These are phyloP conservation scores for Leccinum subtestaceum DNA, from an alignment of 768 basidiomycete species.

Conservation along the genomic window DNA sequence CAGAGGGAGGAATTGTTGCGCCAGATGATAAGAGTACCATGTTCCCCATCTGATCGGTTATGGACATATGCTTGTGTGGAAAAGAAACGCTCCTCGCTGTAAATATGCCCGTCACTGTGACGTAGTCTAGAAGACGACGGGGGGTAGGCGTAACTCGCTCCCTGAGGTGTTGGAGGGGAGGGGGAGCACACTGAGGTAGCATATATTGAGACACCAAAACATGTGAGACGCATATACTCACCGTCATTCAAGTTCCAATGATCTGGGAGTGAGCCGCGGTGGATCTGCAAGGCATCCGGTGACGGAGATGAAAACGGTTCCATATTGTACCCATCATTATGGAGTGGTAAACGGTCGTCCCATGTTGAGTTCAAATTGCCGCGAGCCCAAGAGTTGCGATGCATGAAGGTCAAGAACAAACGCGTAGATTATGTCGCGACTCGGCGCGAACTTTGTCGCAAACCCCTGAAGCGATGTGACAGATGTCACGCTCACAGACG, in stretches of 20 bases:
- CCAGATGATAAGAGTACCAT: slow-evolving; percentile 2
- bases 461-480: slow-evolving; percentile 14
- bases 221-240: slow-evolving; percentile 28
- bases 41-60: not conserved
- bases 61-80: not conserved
- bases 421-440: not conserved
- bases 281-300: slow-evolving; percentile 2
- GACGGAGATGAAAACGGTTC: slow-evolving; percentile 11
- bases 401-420: slow-evolving; percentile 18
- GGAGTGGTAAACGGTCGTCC: not conserved
- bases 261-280: slow-evolving; percentile 1
- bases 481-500: slow-evolving; percentile 25
- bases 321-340: not conserved
- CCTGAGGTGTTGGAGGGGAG: slow-evolving; percentile 33
- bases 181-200: slow-evolving; percentile 35
- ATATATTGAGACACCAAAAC: slow-evolving; percentile 7
- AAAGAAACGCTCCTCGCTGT: not conserved
- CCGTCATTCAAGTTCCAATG: slow-evolving; percentile 11
- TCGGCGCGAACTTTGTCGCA: not conserved
- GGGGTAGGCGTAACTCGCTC: slow-evolving; percentile 1
- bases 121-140: slow-evolving; percentile 1
- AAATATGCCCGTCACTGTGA: slow-evolving; percentile 1
- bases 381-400: slow-evolving; percentile 3
- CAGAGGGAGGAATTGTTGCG: not conserved
- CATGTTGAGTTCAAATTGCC: not conserved